Base-by-base conservation (phyloP, 768 basidiomycete genomes). In the Russula sp. region DNA sequence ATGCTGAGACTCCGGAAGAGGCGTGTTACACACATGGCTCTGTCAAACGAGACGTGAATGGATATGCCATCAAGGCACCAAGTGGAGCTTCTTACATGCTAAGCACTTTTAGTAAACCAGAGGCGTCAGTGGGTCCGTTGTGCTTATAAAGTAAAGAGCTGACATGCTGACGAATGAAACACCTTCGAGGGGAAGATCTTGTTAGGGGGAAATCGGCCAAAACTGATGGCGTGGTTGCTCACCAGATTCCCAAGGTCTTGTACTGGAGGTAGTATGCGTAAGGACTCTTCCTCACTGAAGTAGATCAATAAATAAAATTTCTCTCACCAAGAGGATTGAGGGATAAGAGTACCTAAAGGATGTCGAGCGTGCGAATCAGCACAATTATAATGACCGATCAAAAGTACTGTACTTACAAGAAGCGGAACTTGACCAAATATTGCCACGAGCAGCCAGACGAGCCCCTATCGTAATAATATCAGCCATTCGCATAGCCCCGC, bases 11-110 rank as follows among this genome's bases (percentile, higher is more conserved):
- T 24, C 14, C 56, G 48, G 53, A 64, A 59, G 52, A 67, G 34
- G 20, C 57, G 57, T 13, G 62, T 67, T 20, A 64, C 63, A 32
- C 63, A 64, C 26, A 67, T 67, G 2, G 65, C 50, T 53, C 65
- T 67, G 48, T 44, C 7, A 14, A 28, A 42, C 30, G 18, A 34
- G 32, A 32, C 1, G 54, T 50, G 30, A 50, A 30, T 56, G 22
- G n/a, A 56, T 20, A 16, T 5, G 30, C 4, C 36, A 42, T 30
- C 30, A 18, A 44, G n/a, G 28, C n/a, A n/a, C 10, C 24, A 46
- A 46, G 20, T 24, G 14, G 30, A 42, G 11, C 16, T 28, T 42
- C 64, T 56, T 30, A 65, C 64, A 61, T 61, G 38, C 44, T 40
- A 42, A 50, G 9, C 26, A 65, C 64, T 65, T 48, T n/a, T 30